Evolutionary conservation across 805 yeast species (phyloP), one percentile per base, ranked within the genome.

Genomic region (Zygosaccharomyces bailii): DNA sequence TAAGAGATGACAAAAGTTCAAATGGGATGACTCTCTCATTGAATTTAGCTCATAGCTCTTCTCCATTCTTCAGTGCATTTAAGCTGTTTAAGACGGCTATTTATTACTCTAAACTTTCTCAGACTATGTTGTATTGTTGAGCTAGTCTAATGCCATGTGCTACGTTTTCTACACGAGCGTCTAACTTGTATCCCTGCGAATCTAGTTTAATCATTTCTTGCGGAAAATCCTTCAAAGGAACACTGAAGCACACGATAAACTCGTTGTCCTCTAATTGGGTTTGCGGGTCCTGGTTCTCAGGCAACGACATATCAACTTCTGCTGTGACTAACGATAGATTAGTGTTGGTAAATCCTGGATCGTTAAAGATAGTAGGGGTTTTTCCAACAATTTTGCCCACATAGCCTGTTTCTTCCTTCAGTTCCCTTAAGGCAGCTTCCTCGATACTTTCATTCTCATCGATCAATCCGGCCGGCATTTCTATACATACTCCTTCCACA

Each of bases 391-490:
- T 82, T 34, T 67, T 76, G 5, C 97, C 97, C 35, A 82, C 70
- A 61, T 85, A 90, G 0, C 99, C 99, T 0, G 98, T 90, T 60
- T 91, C 99, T 64, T 91, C 99, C 39, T 76, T 75, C 51, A 91
- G 68, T 63, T 91, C 99, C 50, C 99, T 75, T 42, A 82, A 71
- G 0, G 99, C 98, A 30, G 96, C 88, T 4, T 76, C 66, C 52
- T 81, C 89, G 20, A 87, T 65, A 1, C 82, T 63, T 63, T 93
- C 98, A 42, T 78, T 75, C 1, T 90, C 87, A 63, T 91, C 99
- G 33, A 93, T 76, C 50, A 91, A 71, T 0, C 99, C 99, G 0
- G 99, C 99, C 1, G 99, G 99, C 61, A 90, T 75, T 65, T 91
- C 99, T 50, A 91, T 80, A 58, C 95, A 84, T 5, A 91, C 87